phyloP scores from a whole-genome alignment of 23 red algal species.

The Cyanidium caldarium region DNA sequence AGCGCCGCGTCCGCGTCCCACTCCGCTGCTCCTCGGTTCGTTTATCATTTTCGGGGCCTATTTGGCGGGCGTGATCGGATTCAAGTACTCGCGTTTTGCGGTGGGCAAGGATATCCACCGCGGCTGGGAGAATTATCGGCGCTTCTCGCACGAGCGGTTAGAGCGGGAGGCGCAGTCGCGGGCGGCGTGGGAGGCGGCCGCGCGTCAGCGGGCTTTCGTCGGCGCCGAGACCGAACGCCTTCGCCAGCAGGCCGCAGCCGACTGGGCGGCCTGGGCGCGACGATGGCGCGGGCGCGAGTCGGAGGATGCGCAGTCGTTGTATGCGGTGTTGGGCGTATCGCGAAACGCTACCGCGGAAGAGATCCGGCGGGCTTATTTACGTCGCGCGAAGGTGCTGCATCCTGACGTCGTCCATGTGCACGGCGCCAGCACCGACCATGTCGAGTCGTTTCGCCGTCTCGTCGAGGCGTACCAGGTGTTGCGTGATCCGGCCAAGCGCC shows the following conservation, averaged over 20 bases:
- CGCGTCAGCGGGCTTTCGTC: not conserved
- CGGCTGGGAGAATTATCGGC: slow-evolving; percentile 35
- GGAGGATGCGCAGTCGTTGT: not conserved
- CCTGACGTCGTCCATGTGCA: not conserved
- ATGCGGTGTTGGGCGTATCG: not conserved
- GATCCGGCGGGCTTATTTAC: not conserved
- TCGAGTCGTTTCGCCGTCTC: not conserved
- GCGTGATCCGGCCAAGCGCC: not conserved
- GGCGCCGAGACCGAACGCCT: not conserved
- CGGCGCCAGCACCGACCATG: not conserved
- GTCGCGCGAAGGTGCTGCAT: not conserved
- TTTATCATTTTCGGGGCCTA: slow-evolving; percentile 36
- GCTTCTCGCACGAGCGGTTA: not conserved
- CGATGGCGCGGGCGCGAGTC: not conserved
- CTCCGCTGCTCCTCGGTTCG: slow-evolving; percentile 9
- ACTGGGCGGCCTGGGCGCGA: not conserved
- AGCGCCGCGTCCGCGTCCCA: too few relatives aligned
- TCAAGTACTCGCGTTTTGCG: slow-evolving; percentile 35
- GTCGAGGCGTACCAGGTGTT: not conserved
- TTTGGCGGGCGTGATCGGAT: slow-evolving; percentile 32
- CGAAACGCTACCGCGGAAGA: not conserved
- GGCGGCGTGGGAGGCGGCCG: not conserved
- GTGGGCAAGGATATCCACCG: slow-evolving; percentile 58
- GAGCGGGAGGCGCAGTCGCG: not conserved
- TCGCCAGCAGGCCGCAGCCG: not conserved